Conservation (phyloP, 2,329 filamentous ascomycete species). For the Decorospora gaudefroyi region DNA sequence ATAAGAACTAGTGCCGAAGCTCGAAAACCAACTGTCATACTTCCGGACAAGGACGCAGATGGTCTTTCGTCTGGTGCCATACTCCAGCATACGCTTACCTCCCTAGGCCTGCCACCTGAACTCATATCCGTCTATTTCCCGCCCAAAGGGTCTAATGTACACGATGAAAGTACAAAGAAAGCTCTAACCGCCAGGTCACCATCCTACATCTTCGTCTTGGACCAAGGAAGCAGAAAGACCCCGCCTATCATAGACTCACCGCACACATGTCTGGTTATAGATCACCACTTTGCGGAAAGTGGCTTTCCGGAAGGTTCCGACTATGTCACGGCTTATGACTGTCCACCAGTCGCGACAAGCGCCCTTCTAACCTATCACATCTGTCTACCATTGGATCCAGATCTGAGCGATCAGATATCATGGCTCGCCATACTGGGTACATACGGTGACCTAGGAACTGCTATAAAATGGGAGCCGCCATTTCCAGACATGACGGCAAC, state of each 20-base stretch:
- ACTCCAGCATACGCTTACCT: conserved; percentile 61
- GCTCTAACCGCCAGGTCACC: conserved; percentile 59
- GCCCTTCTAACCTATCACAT: conserved; percentile 67
- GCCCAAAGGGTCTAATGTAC: conserved; percentile 63
- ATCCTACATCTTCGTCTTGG: conserved; percentile 65
- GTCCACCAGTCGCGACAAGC: conserved; percentile 67
- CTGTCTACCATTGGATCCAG: conserved; percentile 60
- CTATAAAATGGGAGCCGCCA: conserved; percentile 66
- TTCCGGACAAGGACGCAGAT: conserved; percentile 72
- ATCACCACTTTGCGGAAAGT: conserved; percentile 64
- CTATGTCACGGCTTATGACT: conserved; percentile 66
- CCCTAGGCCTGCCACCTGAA: conserved; percentile 60
- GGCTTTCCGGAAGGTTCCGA: conserved; percentile 61
- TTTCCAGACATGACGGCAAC: conserved; percentile 68
- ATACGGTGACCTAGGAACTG: conserved; percentile 67
- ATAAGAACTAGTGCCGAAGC: conserved; percentile 53
- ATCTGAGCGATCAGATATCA: conserved; percentile 56
- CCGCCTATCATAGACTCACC: conserved; percentile 58
- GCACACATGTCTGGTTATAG: conserved; percentile 63
- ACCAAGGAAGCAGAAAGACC: conserved; percentile 64
- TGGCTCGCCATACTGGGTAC: conserved; percentile 69
- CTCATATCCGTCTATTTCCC: conserved; percentile 64
- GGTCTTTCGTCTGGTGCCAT: conserved; percentile 68
- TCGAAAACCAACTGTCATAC: conserved; percentile 60
- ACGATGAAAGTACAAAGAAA: conserved; percentile 58